Percentiles rank a stretch among this genome's conserved stretches.
These are phyloP conservation scores for Linum tenue DNA, from an alignment of 345 rosid species.

Conservation along the genomic window DNA sequence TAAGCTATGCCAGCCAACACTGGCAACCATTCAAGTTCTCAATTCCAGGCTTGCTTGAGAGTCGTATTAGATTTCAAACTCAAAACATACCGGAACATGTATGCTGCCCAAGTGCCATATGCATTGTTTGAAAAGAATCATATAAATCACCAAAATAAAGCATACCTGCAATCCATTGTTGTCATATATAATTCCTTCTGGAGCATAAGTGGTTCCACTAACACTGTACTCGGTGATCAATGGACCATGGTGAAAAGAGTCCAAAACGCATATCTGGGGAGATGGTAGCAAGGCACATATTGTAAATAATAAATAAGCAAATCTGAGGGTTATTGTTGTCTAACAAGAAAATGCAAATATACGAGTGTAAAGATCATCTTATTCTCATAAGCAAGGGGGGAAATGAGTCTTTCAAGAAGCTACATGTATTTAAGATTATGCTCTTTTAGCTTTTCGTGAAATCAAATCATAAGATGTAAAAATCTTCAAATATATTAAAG, in stretches of 20 bases:
- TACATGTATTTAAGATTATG: too few species aligned
- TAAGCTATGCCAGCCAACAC: neutral
- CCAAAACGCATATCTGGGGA: slow-evolving; percentile 75
- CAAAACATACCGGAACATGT: neutral
- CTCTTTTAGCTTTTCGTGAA: too few species aligned
- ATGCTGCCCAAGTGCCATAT: neutral
- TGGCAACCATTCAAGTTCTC: neutral
- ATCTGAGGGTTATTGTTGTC: neutral
- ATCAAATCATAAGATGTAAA: too few species aligned
- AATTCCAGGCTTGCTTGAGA: neutral
- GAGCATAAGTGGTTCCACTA: slow-evolving; percentile 94
- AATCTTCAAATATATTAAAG: neutral
- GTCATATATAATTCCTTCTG: slow-evolving; percentile 79
- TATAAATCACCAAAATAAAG: neutral
- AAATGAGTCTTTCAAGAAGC: too few species aligned
- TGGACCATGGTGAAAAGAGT: slow-evolving; percentile 61
- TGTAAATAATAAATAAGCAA: neutral
- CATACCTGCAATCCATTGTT: slow-evolving; percentile 59
- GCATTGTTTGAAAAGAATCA: neutral
- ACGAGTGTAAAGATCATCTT: too few species aligned
- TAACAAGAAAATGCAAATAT: slow-evolving; percentile 1
- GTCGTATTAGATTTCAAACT: neutral
- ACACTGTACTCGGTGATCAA: slow-evolving; percentile 60
- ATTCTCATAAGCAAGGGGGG: too few species aligned
- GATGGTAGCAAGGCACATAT: slow-evolving; percentile 11